Percentiles rank a stretch among this genome's conserved stretches.
phyloP scores from a whole-genome alignment of 768 basidiomycete species.

The Lactarius evosmus region DNA sequence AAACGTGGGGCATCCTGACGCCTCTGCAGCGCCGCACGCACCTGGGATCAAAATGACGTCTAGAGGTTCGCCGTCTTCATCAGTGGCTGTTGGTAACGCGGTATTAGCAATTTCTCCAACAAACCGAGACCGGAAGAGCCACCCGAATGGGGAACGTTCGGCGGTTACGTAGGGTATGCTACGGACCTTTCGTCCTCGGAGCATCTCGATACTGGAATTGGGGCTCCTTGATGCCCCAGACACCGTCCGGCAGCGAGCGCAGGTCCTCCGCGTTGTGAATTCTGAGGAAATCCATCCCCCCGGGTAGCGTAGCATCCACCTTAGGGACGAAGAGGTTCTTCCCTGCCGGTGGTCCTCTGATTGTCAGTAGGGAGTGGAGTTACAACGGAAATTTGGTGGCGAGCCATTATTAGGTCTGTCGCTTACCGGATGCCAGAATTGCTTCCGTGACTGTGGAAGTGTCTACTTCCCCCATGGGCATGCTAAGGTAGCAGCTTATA shows the following conservation, averaged over 20 bases:
- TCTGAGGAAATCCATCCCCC: constrained; percentile 62
- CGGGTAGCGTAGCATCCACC: constrained; percentile 43
- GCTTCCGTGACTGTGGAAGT: constrained; percentile 50
- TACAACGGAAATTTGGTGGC: too few species aligned
- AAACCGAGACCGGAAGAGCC: background rate
- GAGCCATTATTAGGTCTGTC: background rate
- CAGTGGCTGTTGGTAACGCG: background rate
- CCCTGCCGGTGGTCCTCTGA: constrained; percentile 37
- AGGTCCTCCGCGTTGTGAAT: constrained; percentile 61
- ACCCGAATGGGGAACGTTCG: background rate
- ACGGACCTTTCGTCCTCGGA: constrained; percentile 53
- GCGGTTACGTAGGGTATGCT: constrained; percentile 1
- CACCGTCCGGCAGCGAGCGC: constrained; percentile 50
- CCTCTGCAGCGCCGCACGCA: constrained; percentile 23
- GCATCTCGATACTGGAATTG: constrained; percentile 41
- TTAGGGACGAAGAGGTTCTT: constrained; percentile 71
- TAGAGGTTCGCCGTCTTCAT: background rate
- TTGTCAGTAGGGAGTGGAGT: background rate
- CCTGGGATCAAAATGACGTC: constrained; percentile 18
- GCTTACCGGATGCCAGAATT: constrained; percentile 55
- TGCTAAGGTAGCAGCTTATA: constrained; percentile 76
- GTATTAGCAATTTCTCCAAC: background rate
- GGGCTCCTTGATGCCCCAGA: constrained; percentile 79
- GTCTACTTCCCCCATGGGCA: constrained; percentile 69
- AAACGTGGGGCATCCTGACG: background rate